A percentile compares a stretch with the other conserved stretches of the same genome.
Conservation (phyloP, 2,329 filamentous ascomycete species). For the Daldinia sp. region DNA sequence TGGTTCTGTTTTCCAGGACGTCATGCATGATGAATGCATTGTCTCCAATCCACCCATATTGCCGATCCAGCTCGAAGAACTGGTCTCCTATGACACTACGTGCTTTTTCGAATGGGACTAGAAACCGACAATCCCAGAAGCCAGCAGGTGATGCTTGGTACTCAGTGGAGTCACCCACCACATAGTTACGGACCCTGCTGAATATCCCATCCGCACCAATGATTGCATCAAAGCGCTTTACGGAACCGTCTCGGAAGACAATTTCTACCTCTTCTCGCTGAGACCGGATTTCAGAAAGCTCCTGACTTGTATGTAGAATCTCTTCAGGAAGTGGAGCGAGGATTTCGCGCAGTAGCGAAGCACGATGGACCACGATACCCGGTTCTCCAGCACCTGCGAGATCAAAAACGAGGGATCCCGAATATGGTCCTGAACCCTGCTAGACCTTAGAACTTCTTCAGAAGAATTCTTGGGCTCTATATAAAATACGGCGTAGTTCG, state of each 20-base stretch:
- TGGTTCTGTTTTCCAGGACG: conserved; percentile 12
- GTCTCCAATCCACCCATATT: background rate
- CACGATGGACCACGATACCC: background rate
- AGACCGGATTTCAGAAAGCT: background rate
- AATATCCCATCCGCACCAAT: conserved; percentile 25
- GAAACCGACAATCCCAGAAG: background rate
- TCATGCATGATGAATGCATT: conserved; percentile 10
- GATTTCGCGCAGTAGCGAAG: background rate
- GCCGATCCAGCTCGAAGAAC: background rate
- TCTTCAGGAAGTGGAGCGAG: background rate
- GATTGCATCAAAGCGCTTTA: conserved; percentile 6
- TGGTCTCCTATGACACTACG: background rate
- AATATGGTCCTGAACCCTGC: background rate
- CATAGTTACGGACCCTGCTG: conserved; percentile 1
- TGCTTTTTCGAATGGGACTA: background rate
- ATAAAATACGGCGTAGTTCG: too few species aligned
- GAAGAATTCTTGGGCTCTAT: too few species aligned
- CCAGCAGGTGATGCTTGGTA: background rate
- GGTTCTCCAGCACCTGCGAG: background rate
- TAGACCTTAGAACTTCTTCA: too few species aligned
- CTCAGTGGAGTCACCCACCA: background rate
- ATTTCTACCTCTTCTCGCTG: too few species aligned
- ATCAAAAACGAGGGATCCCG: background rate
- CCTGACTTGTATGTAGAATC: conserved; percentile 30
- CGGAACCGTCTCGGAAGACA: background rate